Percentiles rank a stretch among this genome's conserved stretches.
These are phyloP conservation scores for Aureobasidium mangrovei DNA, from an alignment of 2,329 filamentous ascomycete species.

Conservation along the genomic window DNA sequence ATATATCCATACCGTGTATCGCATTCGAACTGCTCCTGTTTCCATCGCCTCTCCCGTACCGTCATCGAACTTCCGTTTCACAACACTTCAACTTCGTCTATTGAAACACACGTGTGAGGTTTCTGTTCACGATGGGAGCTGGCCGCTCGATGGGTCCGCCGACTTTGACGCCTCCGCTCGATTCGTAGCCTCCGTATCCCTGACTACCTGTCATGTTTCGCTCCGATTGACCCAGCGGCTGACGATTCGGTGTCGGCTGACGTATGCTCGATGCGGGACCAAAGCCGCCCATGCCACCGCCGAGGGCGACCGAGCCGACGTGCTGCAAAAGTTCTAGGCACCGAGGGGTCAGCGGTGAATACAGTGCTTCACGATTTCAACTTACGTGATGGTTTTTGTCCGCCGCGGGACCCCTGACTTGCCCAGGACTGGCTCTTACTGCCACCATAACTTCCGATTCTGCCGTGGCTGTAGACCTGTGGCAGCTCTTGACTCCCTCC, in stretches of 20 bases:
- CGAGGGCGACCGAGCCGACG: not conserved
- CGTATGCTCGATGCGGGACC: constrained; percentile 19
- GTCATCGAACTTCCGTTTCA: not conserved
- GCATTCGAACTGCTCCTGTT: too few relatives aligned
- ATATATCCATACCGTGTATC: too few relatives aligned
- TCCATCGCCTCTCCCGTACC: not conserved
- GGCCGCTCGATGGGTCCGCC: constrained; percentile 21
- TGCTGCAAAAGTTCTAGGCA: not conserved
- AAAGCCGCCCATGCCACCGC: constrained; percentile 20
- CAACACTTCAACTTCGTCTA: too few relatives aligned
- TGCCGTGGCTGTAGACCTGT: constrained; percentile 15
- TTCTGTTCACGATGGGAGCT: not conserved
- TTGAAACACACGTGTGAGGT: not conserved
- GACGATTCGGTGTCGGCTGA: constrained; percentile 27
- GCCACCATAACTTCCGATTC: constrained; percentile 19
- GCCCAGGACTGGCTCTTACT: constrained; percentile 10
- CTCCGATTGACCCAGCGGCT: constrained; percentile 24
- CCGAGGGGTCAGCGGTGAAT: not conserved
- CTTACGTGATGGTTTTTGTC: constrained; percentile 3
- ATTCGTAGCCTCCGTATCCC: constrained; percentile 22
- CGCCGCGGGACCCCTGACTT: not conserved
- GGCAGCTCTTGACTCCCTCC: constrained; percentile 1
- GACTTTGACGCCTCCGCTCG: constrained; percentile 21
- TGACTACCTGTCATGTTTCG: constrained; percentile 19
- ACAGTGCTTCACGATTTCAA: not conserved